Evolutionary conservation across 2,329 filamentous ascomycete genomes (phyloP), one percentile per base, ranked within the genome.

Genomic region (Harringtonia aguacate): DNA sequence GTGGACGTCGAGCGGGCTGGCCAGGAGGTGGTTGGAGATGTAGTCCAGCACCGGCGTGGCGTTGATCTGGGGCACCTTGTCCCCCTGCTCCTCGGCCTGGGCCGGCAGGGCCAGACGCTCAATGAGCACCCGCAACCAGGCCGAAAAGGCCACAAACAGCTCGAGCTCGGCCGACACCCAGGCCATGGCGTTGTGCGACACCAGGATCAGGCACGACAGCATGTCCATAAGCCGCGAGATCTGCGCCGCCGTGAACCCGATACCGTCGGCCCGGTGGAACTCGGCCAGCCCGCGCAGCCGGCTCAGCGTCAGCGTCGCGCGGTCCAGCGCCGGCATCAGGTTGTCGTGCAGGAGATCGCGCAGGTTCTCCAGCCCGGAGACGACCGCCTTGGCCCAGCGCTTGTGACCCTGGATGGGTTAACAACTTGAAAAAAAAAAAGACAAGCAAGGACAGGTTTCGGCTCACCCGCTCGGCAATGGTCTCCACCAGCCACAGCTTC

Each of bases 331-430:
- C 0, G 92, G 92, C 3, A 97, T 71, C 41, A 95, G 79, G 58
- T 94, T 89, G 57, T 95, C 83, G 56, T 95, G 89, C 1, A 88
- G 70, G 13, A 97, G 70, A 42, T 77, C 75, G 40, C 87, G 77
- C 10, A 97, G 72, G 43, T 79, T 82, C 47, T 86, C 80, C 18
- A 95, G 81, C 1, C 88, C 86, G 4, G 79, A 77, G 2, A 77
- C 73, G 3, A 94, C 84, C 7, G 85, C 82, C 56, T 90, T 94
- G 50, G 97, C 89, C 92, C 92, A 98, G 39, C 92, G 74, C 62
- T 95, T 95, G 55, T 94, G 86, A 1, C 88, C 88, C 83, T 92
- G 41, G 17, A 21, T 5, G 24, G 8, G 18, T 18, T 7, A 36
- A 12, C 15, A 18, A 14, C 24, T n/a, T n/a, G n/a, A 30, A 24